A percentile compares a stretch with the other conserved stretches of the same genome.
Evolutionary conservation across 164 flowering plant genomes (phyloP).

Genomic region (Protea cynaroides): DNA sequence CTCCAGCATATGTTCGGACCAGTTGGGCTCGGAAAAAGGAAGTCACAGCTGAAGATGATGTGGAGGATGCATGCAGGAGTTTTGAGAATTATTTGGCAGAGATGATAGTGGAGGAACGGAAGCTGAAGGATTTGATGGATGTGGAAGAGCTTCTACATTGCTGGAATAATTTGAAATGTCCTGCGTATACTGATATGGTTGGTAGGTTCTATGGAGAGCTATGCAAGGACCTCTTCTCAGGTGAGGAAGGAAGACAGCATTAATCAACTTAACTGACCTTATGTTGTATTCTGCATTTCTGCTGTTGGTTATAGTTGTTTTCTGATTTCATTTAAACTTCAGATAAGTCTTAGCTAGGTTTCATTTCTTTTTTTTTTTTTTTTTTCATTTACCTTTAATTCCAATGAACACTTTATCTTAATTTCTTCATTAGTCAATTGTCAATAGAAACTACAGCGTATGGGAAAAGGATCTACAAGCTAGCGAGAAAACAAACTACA

Average conservation of each 20-base stretch:
- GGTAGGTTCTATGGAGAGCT: conserved; percentile 86
- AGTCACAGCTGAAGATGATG: conserved; percentile 11
- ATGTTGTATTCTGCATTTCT: no score
- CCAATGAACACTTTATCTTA: no score
- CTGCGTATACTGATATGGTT: conserved; percentile 69
- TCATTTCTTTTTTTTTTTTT: no score
- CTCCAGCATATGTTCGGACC: conserved; percentile 39
- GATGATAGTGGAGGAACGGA: conserved; percentile 84
- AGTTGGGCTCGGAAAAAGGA: conserved; percentile 3
- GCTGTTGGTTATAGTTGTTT: no score
- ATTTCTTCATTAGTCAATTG: no score
- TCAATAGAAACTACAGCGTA: no score
- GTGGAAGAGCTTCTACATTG: conserved; percentile 82
- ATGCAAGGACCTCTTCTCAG: conserved; percentile 78
- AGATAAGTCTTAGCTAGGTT: no score
- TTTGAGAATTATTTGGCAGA: conserved; percentile 82
- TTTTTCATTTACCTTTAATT: no score
- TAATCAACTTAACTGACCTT: background rate
- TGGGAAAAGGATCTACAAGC: no score
- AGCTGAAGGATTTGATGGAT: conserved; percentile 57
- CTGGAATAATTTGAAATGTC: conserved; percentile 70
- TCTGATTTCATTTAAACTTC: no score
- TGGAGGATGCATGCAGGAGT: conserved; percentile 77
- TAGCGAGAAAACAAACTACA: no score
- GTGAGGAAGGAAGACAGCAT: conserved; percentile 11